These are phyloP conservation scores for Crucibulum laeve DNA, from an alignment of 768 basidiomycete genomes.

Conservation along the genomic window DNA sequence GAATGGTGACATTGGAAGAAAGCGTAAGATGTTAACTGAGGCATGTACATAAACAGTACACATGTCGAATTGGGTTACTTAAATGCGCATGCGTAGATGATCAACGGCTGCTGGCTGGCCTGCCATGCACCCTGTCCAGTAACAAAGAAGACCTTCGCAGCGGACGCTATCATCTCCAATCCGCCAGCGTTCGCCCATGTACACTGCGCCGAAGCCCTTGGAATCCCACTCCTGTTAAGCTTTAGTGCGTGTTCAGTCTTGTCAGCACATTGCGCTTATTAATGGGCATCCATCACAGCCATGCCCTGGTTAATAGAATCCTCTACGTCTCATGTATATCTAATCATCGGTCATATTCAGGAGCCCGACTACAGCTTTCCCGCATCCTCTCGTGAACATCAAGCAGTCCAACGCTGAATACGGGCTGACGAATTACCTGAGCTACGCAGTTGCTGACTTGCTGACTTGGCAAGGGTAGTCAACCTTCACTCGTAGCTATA, in stretches of 20 bases:
- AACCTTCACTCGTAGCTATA: slow-evolving; percentile 2
- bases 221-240: slow-evolving; percentile 49
- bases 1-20: slow-evolving; percentile 58
- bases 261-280: not conserved
- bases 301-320: slow-evolving; percentile 52
- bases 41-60: slow-evolving; percentile 17
- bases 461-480: slow-evolving; percentile 62
- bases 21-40: slow-evolving; percentile 53
- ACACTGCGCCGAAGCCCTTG: slow-evolving; percentile 62
- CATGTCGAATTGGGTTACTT: no score
- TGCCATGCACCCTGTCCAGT: slow-evolving; percentile 43
- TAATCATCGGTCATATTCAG: slow-evolving; percentile 16
- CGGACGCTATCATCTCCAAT: slow-evolving; percentile 65
- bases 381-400: slow-evolving; percentile 63
- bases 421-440: slow-evolving; percentile 54
- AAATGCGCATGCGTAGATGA: slow-evolving; percentile 44
- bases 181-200: slow-evolving; percentile 65
- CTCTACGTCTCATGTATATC: not conserved
- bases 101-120: slow-evolving; percentile 55
- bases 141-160: slow-evolving; percentile 43
- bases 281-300: slow-evolving; percentile 31
- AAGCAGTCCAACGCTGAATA: slow-evolving; percentile 46
- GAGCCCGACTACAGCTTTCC: slow-evolving; percentile 50
- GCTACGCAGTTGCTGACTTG: slow-evolving; percentile 54
- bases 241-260: slow-evolving; percentile 42